These are phyloP conservation scores for Cydonia oblonga DNA, from an alignment of 331 rosid genomes.

Conservation along the genomic window DNA sequence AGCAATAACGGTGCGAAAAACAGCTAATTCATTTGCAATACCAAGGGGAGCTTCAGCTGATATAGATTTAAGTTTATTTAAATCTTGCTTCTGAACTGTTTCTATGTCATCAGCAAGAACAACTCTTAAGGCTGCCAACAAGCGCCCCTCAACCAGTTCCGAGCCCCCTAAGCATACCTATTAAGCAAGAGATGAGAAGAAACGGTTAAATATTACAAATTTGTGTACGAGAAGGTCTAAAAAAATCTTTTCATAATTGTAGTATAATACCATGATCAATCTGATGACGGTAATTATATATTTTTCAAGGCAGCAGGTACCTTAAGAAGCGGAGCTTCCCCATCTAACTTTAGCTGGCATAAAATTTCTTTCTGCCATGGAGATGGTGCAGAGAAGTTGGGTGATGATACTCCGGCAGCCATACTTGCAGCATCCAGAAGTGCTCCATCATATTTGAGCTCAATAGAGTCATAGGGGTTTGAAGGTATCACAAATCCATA, in stretches of 20 bases:
- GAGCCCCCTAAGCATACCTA: slow-evolving; percentile 81
- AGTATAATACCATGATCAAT: not conserved
- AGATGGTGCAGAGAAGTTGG: slow-evolving; percentile 64
- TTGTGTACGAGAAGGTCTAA: not conserved
- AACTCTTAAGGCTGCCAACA: slow-evolving; percentile 75
- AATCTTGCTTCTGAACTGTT: slow-evolving; percentile 43
- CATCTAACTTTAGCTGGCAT: slow-evolving; percentile 58
- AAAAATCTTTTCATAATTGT: not conserved
- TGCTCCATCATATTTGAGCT: slow-evolving; percentile 77
- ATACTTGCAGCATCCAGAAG: slow-evolving; percentile 84
- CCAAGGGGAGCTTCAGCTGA: slow-evolving; percentile 82
- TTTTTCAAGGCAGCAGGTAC: slow-evolving; percentile 20
- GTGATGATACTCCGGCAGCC: slow-evolving; percentile 81
- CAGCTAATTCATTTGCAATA: slow-evolving; percentile 55
- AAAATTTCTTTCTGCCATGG: slow-evolving; percentile 64
- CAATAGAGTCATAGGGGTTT: slow-evolving; percentile 66
- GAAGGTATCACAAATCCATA: slow-evolving; percentile 79
- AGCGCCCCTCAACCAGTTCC: slow-evolving; percentile 68
- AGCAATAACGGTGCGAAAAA: slow-evolving; percentile 59
- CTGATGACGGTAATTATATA: not conserved
- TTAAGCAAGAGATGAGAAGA: slow-evolving; percentile 3
- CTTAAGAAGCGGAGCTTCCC: slow-evolving; percentile 74
- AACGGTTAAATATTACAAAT: not conserved
- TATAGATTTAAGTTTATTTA: slow-evolving; percentile 48
- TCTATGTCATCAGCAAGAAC: slow-evolving; percentile 41